A percentile compares a stretch with the other conserved stretches of the same genome.
Evolutionary conservation across 208 protist species (phyloP).

Genomic region (Trichomonas vaginalis): DNA sequence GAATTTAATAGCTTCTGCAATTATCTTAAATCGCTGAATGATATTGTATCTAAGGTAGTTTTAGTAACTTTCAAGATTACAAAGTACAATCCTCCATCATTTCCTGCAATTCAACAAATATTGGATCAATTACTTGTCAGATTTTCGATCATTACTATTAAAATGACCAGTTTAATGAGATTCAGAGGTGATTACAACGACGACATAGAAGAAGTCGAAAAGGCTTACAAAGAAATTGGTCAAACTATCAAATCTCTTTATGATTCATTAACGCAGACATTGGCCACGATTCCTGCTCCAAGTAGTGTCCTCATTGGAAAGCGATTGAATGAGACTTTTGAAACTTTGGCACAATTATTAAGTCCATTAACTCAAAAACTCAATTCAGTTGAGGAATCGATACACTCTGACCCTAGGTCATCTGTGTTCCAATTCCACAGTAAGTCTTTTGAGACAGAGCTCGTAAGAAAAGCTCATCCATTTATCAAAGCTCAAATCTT

Average conservation of each 20-base stretch:
- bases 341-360: not conserved
- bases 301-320: not conserved
- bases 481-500: not conserved
- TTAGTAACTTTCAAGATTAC: not conserved
- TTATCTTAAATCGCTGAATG: not conserved
- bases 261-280: not conserved
- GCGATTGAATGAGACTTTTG: not conserved
- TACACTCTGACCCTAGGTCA: not conserved
- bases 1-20: not conserved
- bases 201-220: not conserved
- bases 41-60: not conserved
- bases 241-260: not conserved
- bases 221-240: not conserved
- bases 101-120: not conserved
- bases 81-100: not conserved
- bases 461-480: not conserved
- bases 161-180: not conserved
- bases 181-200: not conserved
- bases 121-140: not conserved
- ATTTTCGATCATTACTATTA: not conserved
- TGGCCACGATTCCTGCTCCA: not conserved
- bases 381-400: not conserved
- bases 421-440: not conserved
- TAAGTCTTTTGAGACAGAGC: not conserved
- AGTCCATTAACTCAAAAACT: not conserved